Evolutionary conservation across 1,139 yeast species (phyloP), one percentile per base, ranked within the genome.

Genomic region (Candida buenavistaensis): DNA sequence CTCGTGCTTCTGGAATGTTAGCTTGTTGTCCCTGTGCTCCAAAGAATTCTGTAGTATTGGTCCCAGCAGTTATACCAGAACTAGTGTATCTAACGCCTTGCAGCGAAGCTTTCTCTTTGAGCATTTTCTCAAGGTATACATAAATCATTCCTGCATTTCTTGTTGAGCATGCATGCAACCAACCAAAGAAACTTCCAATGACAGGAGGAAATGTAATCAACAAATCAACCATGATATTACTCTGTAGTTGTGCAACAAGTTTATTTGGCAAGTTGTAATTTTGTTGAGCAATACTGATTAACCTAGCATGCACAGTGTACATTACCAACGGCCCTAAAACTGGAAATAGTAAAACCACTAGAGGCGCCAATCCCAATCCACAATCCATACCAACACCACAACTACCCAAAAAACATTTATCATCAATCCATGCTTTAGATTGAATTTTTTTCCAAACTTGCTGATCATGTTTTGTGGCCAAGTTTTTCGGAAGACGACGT

Each of bases 81-180:
- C 60, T 62, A 13, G 50, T 35, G 37, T 60, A 59, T 2, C 46
- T 43, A 2, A 57, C 54, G 3, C 33, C 31, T 5, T 48, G 46
- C 26, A 50, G 50, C 27, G 53, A 46, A 11, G 52, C 47, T 31
- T 72, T 52, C 30, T 62, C 61, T 22, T 63, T 46, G 0, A 72
- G 67, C 37, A 64, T 47, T 33, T 64, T 59, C n/a, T 59, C 55
- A 33, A 78, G 53, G 40, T 64, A 67, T 16, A 68, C 71, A 54
- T 80, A 88, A 6, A 87, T 69, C 50, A 86, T 51, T 0, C 89
- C 88, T 0, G 96, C 95, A 57, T 89, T 90, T 49, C 96, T 65
- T 0, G 96, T 85, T n/a, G 95, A 85, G 51, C 96, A 85, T 1
- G 82, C 85, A 55, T 86, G 78, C 56, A 90, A 45, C 89, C 95